Percentiles rank a stretch among this genome's conserved stretches.
Conservation (phyloP, 169 alveolate genomes). For the Babesia divergens region DNA sequence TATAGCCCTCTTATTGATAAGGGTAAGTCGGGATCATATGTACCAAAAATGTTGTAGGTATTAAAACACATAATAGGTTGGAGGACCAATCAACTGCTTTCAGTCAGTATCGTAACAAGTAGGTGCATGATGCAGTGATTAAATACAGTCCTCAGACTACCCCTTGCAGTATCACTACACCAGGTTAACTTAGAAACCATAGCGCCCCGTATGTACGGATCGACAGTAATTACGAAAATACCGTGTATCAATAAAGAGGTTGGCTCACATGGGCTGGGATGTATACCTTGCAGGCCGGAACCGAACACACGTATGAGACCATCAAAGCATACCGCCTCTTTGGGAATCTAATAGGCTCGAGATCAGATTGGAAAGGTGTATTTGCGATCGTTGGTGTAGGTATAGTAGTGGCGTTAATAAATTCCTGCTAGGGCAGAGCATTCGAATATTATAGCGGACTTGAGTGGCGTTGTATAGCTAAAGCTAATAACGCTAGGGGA, state of each 20-base stretch:
- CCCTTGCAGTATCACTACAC: conserved; percentile 32
- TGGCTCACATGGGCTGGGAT: neutral
- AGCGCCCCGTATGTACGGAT: conserved; percentile 23
- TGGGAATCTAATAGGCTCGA: conserved; percentile 47
- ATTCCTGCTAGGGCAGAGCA: conserved; percentile 20
- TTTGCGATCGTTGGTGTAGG: conserved; percentile 50
- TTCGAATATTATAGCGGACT: conserved; percentile 58
- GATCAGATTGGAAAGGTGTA: conserved; percentile 66
- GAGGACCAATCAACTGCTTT: neutral
- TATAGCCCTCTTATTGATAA: conserved; percentile 1
- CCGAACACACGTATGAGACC: neutral
- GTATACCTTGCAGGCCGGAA: neutral
- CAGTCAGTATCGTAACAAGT: conserved; percentile 17
- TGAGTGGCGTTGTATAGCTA: conserved; percentile 48
- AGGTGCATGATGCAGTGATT: neutral
- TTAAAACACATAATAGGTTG: neutral
- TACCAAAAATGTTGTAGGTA: neutral
- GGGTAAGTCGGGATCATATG: neutral
- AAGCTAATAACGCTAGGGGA: conserved; percentile 39
- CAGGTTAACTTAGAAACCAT: conserved; percentile 13
- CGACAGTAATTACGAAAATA: conserved; percentile 42
- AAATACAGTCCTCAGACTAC: neutral
- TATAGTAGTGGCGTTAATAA: too few species aligned
- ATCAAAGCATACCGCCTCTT: conserved; percentile 31
- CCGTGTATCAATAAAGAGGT: conserved; percentile 21